Evolutionary conservation across 371 early-diverging fungal genomes (phyloP).

Genomic region (Apophysomyces sp.): DNA sequence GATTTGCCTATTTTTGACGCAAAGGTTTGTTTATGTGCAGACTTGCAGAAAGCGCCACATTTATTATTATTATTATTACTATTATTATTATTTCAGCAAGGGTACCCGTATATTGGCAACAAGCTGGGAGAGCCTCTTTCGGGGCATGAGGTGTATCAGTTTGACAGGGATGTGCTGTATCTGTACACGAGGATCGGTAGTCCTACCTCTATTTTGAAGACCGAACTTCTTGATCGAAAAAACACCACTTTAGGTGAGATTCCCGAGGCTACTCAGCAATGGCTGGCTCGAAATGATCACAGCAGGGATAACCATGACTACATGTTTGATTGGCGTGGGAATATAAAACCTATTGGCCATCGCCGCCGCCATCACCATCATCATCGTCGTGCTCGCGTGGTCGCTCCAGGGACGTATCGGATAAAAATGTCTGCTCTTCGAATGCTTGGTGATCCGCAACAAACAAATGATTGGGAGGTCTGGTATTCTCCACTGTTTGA

Average conservation of each 20-base stretch:
- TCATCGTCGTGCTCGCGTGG: not conserved
- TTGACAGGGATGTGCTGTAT: not conserved
- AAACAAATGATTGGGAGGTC: slow-evolving; percentile 6
- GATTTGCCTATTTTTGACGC: slow-evolving; percentile 4
- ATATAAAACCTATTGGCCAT: not conserved
- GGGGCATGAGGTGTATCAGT: not conserved
- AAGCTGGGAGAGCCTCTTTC: not conserved
- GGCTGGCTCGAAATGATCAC: slow-evolving; percentile 13
- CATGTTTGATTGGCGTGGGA: slow-evolving; percentile 4
- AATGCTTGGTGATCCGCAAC: slow-evolving; percentile 5
- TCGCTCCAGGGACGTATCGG: slow-evolving; percentile 2
- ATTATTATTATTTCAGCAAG: not conserved
- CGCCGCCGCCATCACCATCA: not conserved
- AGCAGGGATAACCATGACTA: not conserved
- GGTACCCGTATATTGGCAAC: slow-evolving; percentile 4
- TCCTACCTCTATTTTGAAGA: slow-evolving; percentile 6
- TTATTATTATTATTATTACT: too few species aligned
- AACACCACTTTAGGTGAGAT: slow-evolving; percentile 2
- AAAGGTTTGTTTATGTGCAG: not conserved
- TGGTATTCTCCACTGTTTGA: slow-evolving; percentile 11
- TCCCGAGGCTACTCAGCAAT: not conserved
- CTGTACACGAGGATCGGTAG: slow-evolving; percentile 7
- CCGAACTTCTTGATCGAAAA: not conserved
- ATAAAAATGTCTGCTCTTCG: slow-evolving; percentile 6
- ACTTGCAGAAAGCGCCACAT: not conserved